Evolutionary conservation across 345 rosid genomes (phyloP).

Genomic region (Moricandia arvensis): DNA sequence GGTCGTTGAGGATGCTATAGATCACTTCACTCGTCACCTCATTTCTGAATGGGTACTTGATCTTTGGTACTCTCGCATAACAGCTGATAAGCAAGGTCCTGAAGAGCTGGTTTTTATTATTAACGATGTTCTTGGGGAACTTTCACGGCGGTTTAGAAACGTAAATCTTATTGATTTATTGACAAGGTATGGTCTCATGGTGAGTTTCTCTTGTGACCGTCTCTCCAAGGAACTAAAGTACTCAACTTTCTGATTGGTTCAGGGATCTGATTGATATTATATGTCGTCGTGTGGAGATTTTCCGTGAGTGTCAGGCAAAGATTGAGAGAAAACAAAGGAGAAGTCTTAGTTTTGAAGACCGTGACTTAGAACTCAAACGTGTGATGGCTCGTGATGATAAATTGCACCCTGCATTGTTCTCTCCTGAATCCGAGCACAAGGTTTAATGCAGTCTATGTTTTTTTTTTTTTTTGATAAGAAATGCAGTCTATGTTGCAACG

Average conservation of each 20-base stretch:
- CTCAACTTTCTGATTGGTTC: conserved; percentile 46
- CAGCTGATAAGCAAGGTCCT: conserved; percentile 87
- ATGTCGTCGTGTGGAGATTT: conserved; percentile 79
- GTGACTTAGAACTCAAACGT: conserved; percentile 62
- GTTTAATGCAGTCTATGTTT: conserved; percentile 42
- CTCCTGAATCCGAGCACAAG: conserved; percentile 93
- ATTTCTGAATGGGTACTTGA: conserved; percentile 91
- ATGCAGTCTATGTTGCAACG: conserved; percentile 18
- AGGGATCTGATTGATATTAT: conserved; percentile 82
- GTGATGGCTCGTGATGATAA: conserved; percentile 72
- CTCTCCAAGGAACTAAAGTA: conserved; percentile 38
- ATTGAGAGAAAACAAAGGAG: conserved; percentile 53
- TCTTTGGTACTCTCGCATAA: conserved; percentile 91
- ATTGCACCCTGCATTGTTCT: conserved; percentile 96
- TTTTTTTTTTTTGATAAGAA: no score
- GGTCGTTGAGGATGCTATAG: conserved; percentile 84
- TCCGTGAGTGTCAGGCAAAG: conserved; percentile 72
- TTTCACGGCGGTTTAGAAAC: conserved; percentile 73
- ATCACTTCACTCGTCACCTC: conserved; percentile 77
- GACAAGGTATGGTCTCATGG: conserved; percentile 57
- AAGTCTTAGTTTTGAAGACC: conserved; percentile 52
- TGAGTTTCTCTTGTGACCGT: not conserved
- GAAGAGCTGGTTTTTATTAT: conserved; percentile 77
- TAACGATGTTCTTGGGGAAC: conserved; percentile 75
- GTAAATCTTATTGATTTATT: conserved; percentile 86